phyloP scores from a whole-genome alignment of 2,329 filamentous ascomycete species.

The Anthostomella pinea region DNA sequence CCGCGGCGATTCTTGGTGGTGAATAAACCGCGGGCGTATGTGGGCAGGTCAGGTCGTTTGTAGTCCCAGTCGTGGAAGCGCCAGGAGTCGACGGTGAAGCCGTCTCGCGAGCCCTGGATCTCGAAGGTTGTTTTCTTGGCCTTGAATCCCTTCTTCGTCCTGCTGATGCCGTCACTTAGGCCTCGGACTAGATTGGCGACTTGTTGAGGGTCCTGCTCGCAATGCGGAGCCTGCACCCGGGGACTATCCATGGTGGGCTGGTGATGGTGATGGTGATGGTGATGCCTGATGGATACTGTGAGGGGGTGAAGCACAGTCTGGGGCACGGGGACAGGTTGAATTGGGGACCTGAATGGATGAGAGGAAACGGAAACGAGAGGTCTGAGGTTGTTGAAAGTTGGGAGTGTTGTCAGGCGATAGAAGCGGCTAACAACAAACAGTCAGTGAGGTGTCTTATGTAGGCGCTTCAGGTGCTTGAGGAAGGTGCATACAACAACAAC shows the following conservation, averaged over 20 bases:
- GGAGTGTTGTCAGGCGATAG: too few relatives aligned
- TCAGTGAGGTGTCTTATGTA: too few relatives aligned
- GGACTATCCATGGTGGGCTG: constrained; percentile 31
- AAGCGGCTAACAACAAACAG: too few relatives aligned
- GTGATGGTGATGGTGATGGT: constrained; percentile 3
- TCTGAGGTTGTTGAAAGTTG: too few relatives aligned
- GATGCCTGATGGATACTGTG: too few relatives aligned
- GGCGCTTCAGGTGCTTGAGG: too few relatives aligned
- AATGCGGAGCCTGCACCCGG: constrained; percentile 60
- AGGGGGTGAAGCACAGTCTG: too few relatives aligned
- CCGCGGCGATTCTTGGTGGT: constrained; percentile 69
- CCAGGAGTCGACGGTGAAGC: constrained; percentile 82
- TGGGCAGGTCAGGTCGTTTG: constrained; percentile 81
- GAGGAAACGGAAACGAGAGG: too few relatives aligned
- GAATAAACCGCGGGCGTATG: constrained; percentile 90
- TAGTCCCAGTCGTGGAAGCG: constrained; percentile 94
- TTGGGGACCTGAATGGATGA: not conserved
- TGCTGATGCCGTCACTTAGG: constrained; percentile 58
- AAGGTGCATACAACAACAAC: too few relatives aligned
- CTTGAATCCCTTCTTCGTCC: constrained; percentile 60
- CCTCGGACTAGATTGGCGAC: constrained; percentile 62
- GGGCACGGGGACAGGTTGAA: not conserved
- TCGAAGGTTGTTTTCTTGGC: constrained; percentile 79
- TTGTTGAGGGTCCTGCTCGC: constrained; percentile 66
- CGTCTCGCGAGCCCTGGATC: constrained; percentile 59